Conservation (phyloP, 805 yeast species). For the Maudiozyma pseudohumilis region DNA sequence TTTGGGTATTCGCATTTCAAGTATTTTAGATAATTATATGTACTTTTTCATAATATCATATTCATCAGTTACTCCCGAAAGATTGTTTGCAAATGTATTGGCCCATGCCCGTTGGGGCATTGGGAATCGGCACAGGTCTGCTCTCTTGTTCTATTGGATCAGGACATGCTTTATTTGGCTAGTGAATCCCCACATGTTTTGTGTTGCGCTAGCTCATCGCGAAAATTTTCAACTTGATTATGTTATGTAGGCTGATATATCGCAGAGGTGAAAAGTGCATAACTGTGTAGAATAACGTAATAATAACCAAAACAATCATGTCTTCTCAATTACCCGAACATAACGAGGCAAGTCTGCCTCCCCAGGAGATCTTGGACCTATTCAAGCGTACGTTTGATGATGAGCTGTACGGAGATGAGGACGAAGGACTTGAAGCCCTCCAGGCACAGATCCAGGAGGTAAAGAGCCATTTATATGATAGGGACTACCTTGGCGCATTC, state of each 20-base stretch:
- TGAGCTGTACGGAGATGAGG: constrained; percentile 17
- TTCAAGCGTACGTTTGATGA: constrained; percentile 21
- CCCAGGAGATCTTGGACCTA: constrained; percentile 25
- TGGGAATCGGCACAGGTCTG: too few relatives aligned
- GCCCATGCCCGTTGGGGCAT: too few relatives aligned
- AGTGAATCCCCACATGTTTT: too few relatives aligned
- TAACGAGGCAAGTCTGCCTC: constrained; percentile 18
- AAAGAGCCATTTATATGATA: constrained; percentile 55
- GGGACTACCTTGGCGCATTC: constrained; percentile 67
- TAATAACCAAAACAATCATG: not conserved
- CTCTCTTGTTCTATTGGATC: too few relatives aligned
- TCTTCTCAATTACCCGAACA: constrained; percentile 15
- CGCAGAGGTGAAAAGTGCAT: not conserved
- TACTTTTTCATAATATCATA: not conserved
- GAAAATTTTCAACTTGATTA: too few relatives aligned
- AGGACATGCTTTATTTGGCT: too few relatives aligned
- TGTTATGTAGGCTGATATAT: too few relatives aligned
- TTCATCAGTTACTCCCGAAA: not conserved
- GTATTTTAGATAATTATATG: not conserved
- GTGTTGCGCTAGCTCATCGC: too few relatives aligned
- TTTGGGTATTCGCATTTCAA: too few relatives aligned
- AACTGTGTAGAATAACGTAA: not conserved
- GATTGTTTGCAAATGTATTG: too few relatives aligned
- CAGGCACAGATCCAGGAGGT: constrained; percentile 48
- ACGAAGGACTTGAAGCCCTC: constrained; percentile 10